Evolutionary conservation across 352 stramenopile species (phyloP), one percentile per base, ranked within the genome.

Genomic region (Phytophthora brassicae): DNA sequence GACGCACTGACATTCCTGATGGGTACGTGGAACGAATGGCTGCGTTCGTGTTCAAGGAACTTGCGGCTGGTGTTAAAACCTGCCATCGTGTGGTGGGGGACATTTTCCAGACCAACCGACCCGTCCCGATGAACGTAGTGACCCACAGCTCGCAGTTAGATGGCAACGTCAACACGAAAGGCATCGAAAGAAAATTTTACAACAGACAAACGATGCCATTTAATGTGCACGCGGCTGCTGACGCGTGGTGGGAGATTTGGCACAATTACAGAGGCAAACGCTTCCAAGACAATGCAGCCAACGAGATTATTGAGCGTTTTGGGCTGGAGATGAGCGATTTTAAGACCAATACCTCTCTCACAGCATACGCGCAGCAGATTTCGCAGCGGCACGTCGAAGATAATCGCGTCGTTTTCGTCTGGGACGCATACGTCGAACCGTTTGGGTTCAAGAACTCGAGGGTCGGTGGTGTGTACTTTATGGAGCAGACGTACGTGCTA

Each of bases 401-500:
- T 13, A 66, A 76, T 45, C 80, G 74, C 6, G 56, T 85, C 5
- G 66, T 89, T 49, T 76, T 88, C 39, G 76, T 85, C 14, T 89
- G 78, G 76, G 70, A 68, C 31, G 55, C 78, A 14, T 75, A 74
- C 54, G 66, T 86, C 36, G 66, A 88, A 29, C 78, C 78, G 4
- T 60, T 83, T 45, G 72, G 75, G 49, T 86, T 87, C 60, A 64
- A 53, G 16, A 65, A 74, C 26, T 60, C 81, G 43, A 71, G 57
- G 0, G 49, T 86, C 12, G 43, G 61, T 1, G 77, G 69, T 5
- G 64, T 79, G 14, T 74, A 69, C 42, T 86, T 87, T 42, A 49
- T 70, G 5, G 76, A 90, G 53, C 71, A 82, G 17, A 76, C 74
- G n/a, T 88, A 86, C 59, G 75, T 90, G 45, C 54, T 90, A 45